Conservation (phyloP, 2,329 filamentous ascomycete species). For the Claviceps digitariae region DNA sequence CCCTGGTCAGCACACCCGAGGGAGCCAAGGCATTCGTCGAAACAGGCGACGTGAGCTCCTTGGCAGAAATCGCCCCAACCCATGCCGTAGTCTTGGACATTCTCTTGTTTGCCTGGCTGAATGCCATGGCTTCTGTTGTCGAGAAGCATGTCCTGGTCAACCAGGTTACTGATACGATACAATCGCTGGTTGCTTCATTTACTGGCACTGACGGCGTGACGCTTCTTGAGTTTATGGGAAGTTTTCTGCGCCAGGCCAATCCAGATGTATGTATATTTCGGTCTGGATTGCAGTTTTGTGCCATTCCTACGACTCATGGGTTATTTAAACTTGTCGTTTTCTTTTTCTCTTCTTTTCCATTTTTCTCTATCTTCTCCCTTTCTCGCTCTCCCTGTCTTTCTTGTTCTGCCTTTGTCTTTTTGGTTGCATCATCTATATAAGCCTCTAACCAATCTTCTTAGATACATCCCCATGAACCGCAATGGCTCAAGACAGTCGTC, state of each 20-base stretch:
- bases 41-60: slow-evolving; percentile 36
- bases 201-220: slow-evolving; percentile 47
- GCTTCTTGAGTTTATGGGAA: slow-evolving; percentile 42
- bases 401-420: not conserved
- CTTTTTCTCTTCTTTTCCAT: too few relatives aligned
- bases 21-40: slow-evolving; percentile 36
- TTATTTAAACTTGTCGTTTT: too few relatives aligned
- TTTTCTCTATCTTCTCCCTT: not conserved
- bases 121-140: slow-evolving; percentile 22
- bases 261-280: slow-evolving; percentile 26
- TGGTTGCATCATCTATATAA: too few relatives aligned
- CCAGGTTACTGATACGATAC: slow-evolving; percentile 35
- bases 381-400: not conserved
- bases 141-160: slow-evolving; percentile 18
- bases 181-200: slow-evolving; percentile 37
- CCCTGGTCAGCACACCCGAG: slow-evolving; percentile 36
- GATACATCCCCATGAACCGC: slow-evolving; percentile 34
- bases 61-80: slow-evolving; percentile 43
- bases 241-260: slow-evolving; percentile 35
- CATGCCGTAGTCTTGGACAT: slow-evolving; percentile 41
- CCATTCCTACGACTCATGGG: too few relatives aligned
- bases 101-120: slow-evolving; percentile 43
- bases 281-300: too few relatives aligned
- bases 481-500: slow-evolving; percentile 38
- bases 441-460: slow-evolving; percentile 11